Evolutionary conservation across 2,329 filamentous ascomycete species (phyloP).

Genomic region (Cercospora sp.): DNA sequence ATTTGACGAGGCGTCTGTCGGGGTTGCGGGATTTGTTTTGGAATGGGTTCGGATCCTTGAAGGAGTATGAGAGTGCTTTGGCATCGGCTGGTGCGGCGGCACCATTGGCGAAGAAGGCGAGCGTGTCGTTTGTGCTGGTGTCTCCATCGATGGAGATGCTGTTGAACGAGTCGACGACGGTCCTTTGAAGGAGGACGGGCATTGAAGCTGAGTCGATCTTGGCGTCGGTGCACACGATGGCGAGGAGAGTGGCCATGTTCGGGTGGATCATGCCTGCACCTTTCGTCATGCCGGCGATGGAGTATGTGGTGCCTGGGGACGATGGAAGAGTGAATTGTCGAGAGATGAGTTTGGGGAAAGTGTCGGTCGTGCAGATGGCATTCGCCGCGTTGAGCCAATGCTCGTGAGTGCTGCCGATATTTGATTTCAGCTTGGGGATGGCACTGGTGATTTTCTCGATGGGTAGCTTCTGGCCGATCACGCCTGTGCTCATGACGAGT

Average conservation of each 20-base stretch:
- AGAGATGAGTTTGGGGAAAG: slow-evolving; percentile 93
- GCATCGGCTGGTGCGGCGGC: slow-evolving; percentile 57
- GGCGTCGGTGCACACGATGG: slow-evolving; percentile 88
- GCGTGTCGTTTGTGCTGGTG: slow-evolving; percentile 95
- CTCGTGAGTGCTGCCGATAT: slow-evolving; percentile 72
- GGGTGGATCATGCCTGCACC: slow-evolving; percentile 99
- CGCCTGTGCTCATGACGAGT: slow-evolving; percentile 77
- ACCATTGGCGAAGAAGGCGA: slow-evolving; percentile 92
- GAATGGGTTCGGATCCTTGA: background rate
- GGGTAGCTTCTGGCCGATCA: slow-evolving; percentile 91
- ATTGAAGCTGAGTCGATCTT: slow-evolving; percentile 71
- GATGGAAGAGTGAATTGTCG: slow-evolving; percentile 81
- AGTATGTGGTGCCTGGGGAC: slow-evolving; percentile 72
- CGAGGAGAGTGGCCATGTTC: slow-evolving; percentile 95
- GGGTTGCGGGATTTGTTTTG: background rate
- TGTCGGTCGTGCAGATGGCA: slow-evolving; percentile 97
- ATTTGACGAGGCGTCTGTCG: background rate
- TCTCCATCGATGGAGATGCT: slow-evolving; percentile 96
- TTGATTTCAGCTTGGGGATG: slow-evolving; percentile 73
- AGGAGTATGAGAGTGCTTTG: slow-evolving; percentile 6
- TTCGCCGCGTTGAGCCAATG: slow-evolving; percentile 85
- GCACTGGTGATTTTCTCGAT: slow-evolving; percentile 85
- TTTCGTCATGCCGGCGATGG: slow-evolving; percentile 93
- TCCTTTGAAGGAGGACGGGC: slow-evolving; percentile 67
- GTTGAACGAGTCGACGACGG: slow-evolving; percentile 87